Evolutionary conservation across 2,329 filamentous ascomycete genomes (phyloP), one percentile per base, ranked within the genome.

Genomic region (Chaetomiaceae sp.): DNA sequence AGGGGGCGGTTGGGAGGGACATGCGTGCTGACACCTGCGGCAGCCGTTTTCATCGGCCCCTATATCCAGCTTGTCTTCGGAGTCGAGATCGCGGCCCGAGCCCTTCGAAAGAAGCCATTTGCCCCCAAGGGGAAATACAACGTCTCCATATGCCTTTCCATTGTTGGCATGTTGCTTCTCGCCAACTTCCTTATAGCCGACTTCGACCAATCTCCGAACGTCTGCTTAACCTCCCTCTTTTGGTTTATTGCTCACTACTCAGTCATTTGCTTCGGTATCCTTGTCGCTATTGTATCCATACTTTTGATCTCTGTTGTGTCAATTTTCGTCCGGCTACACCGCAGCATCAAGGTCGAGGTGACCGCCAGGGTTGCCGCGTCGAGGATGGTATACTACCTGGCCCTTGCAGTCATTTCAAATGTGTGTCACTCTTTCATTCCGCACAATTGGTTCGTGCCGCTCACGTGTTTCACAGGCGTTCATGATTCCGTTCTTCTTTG

Each of bases 381-480:
- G 6, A 75, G 82, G 55, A 87, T 87, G 81, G 80, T 86, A 10
- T 88, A 85, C 65, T 87, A 85, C 64, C 71, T 86, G 57, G 67
- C 76, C 1, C 65, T 85, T 48, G 80, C 75, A 14, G 70, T 82
- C 50, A 66, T 79, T 44, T 81, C 76, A 50, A 81, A 77, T 64
- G 84, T 86, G 62, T 69, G 78, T 71, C 20, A 7, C 4, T 13
- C 16, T 21, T 25, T 13, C 7, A 21, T 8, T 36, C 10, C 32
- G 5, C 5, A 5, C 20, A 21, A n/a, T 27, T 36, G 14, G 14
- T 3, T 32, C 6, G 20, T 14, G n/a, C 34, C n/a, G 21, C 57
- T 58, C 37, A 61, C 53, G 59, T n/a, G n/a, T 20, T 9, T 21
- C 5, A 1, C 4, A 84, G 80, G 71, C 75, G 38, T 76, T 84